Base-by-base conservation (phyloP, 805 yeast genomes). In the Blastobotrys americana region DNA sequence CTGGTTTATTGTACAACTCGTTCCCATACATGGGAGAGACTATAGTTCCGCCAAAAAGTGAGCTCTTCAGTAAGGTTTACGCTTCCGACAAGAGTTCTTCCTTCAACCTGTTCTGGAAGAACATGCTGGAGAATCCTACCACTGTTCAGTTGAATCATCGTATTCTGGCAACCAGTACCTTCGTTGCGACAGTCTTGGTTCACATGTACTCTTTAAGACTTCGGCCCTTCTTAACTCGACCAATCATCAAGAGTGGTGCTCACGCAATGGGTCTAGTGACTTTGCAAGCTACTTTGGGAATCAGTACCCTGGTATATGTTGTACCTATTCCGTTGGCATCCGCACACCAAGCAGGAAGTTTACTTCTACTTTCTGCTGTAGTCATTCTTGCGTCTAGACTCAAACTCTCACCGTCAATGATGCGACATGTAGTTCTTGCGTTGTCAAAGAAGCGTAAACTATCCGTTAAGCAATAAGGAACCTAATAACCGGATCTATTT, bases 291-390 rank as follows among this genome's bases (percentile, higher is more conserved):
- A 68, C 84, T 0, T 70, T 93, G 37, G 99, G 99, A 43, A 86
- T 93, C 42, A 67, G 79, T 23, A 93, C 98, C 0, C 71, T 93
- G 54, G 63, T 89, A 18, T 89, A 85, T 62, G 71, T 89, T 44
- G 97, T 93, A 18, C 99, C 99, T 22, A 80, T 84, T 19, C 85
- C 95, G 23, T 66, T 90, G 39, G 99, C 96, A 1, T 94, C 97
- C 3, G 77, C 88, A 4, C 99, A 93, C 62, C 99, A 93, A 70
- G 96, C 96, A 5, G 97, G 97, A 54, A 95, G 97, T 1, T 68
- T 93, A 55, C 95, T 94, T 0, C 70, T 93, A 40, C 70, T 93
- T 55, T 89, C 98, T 0, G 72, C 84, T 13, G 75, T 87, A n/a
- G 69, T 90, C 47, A 70, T 82, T 8, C 67, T 80, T 44, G 74